Evolutionary conservation across 768 basidiomycete species (phyloP), one percentile per base, ranked within the genome.

Genomic region (Lentinus brumalis): DNA sequence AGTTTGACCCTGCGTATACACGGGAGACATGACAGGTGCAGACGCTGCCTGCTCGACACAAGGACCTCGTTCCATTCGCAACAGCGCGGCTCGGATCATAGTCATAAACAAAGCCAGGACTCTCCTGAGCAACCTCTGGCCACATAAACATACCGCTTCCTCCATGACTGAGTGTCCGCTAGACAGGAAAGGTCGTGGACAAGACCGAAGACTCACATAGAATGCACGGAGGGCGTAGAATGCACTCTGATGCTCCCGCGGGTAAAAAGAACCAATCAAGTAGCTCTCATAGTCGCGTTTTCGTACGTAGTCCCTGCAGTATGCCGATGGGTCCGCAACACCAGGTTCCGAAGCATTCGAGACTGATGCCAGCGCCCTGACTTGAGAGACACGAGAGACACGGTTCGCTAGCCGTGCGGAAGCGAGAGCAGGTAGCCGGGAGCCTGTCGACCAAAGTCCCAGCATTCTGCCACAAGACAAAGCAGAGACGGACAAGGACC

Each of bases 211-310:
- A 84, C 89, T 72, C 75, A 94, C 92, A 68, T 88, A 87, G 66
- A 95, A 93, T 4, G 93, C 92, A 69, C 88, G 87, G 57, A 94
- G 74, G 7, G 91, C 92, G 66, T 88, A 88, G 70, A 86, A 94
- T 46, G 83, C 88, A 70, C 75, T 79, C 73, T 85, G 86, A 59
- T 80, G 66, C n/a, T 77, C 70, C n/a, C 75, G 74, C n/a, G 92
- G 89, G 68, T 85, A 94, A 71, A 91, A 84, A 44, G 86, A 86
- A 5, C 86, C 85, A 32, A 81, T 77, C 31, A 95, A 78, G 70
- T 82, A 92, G 15, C 88, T 86, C 53, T 93, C 91, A 70, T 93
- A 91, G 78, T 95, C 92, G 67, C 91, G 84, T 75, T 85, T 89
- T 61, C 80, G 86, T 55, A 94, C 87, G 57, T 90, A 77, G 40